Percentiles rank a stretch among this genome's conserved stretches.
Evolutionary conservation across 2,329 filamentous ascomycete species (phyloP).

Genomic region (Colletotrichum lentis): DNA sequence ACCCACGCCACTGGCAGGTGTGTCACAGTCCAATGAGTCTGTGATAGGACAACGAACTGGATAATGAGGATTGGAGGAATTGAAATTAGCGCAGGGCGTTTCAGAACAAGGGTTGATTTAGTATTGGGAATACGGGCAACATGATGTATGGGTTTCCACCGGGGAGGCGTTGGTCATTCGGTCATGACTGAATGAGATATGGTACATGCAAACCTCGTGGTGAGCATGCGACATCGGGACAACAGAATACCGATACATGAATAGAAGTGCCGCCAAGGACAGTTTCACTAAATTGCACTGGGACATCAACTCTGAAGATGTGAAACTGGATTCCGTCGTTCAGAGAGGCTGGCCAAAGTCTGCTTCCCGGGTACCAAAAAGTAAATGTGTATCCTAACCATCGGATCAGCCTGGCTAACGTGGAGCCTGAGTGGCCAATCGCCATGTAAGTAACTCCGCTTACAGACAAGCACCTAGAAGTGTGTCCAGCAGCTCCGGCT

Average conservation of each 20-base stretch:
- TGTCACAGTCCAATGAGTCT: no score
- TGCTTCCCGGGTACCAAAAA: no score
- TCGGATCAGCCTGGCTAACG: neutral
- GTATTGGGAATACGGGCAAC: neutral
- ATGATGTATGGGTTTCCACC: neutral
- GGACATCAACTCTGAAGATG: no score
- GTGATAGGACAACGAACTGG: neutral
- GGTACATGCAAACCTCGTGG: neutral
- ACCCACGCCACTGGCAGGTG: no score
- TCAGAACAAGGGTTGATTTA: neutral
- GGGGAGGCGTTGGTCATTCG: conserved; percentile 16
- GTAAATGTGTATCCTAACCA: no score
- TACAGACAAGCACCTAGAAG: neutral
- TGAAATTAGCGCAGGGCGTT: conserved; percentile 17
- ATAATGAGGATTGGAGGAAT: neutral
- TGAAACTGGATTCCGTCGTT: no score
- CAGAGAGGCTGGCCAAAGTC: no score
- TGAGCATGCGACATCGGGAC: conserved; percentile 8
- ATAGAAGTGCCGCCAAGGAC: conserved; percentile 15
- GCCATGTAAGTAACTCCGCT: neutral
- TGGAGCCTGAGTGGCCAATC: neutral
- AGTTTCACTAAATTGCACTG: neutral
- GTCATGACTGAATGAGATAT: conserved; percentile 24
- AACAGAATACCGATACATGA: conserved; percentile 29
- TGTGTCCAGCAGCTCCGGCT: neutral